Base-by-base conservation (phyloP, 2,329 filamentous ascomycete genomes). In the Penicillium brevicompactum region DNA sequence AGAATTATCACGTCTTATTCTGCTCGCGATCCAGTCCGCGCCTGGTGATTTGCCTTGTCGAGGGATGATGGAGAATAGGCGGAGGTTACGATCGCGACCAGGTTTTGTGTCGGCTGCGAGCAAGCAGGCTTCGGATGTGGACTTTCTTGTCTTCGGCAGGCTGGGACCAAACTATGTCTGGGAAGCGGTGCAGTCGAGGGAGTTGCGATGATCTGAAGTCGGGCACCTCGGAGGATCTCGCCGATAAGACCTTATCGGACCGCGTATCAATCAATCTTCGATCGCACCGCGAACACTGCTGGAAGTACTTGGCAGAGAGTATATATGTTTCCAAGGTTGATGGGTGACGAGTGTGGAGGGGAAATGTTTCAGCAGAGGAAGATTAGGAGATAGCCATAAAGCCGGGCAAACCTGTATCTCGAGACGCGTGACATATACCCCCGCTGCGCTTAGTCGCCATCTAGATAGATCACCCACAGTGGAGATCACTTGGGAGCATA, bases 211-310 rank as follows among this genome's bases (percentile, higher is more conserved):
- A 65, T 61, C 60, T 62, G 57, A 61, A 49, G 38, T 49, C 61
- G 34, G 45, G 48, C 45, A 41, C 43, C 49, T 51, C 53, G 61
- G 63, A 62, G 54, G 55, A 62, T 61, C 63, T 57, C 61, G 54
- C 63, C 59, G 66, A 68, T 68, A 68, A 68, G 60, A 49, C 42
- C 41, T 53, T 53, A 53, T 53, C 51, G 21, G 51, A 27, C 18
- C 44, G 8, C 50, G 45, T 41, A 41, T 41, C 16, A 18, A 21
- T 7, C 38, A 18, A 21, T 7, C 38, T 41, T 41, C 38, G 6
- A 18, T 21, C 16, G 9, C 9, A 8, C 37, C 21, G 37, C 14
- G 32, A 41, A 27, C 16, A 16, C 14, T n/a, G 32, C 4, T 30
- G 40, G 24, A 27, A 27, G 8, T 27, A 27, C 24, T 5, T 27